Evolutionary conservation across 352 stramenopile genomes (phyloP).

Genomic region (Phytophthora palmivora): DNA sequence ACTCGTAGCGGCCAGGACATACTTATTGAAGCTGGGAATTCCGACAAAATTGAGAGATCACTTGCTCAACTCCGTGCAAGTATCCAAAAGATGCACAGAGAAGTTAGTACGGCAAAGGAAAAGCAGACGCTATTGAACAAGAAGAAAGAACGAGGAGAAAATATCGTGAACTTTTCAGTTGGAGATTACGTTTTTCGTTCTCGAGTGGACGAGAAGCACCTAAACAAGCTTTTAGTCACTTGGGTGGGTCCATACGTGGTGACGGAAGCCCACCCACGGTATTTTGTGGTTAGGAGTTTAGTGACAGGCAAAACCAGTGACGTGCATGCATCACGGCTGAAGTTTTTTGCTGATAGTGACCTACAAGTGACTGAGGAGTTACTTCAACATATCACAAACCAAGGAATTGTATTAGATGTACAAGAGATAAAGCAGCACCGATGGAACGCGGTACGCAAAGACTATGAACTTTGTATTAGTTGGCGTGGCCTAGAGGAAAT

Average conservation of each 20-base stretch:
- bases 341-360: conserved; percentile 32
- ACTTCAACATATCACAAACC: conserved; percentile 17
- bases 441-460: neutral
- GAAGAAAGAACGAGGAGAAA: conserved; percentile 10
- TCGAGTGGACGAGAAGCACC: conserved; percentile 27
- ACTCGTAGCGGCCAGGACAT: too few species aligned
- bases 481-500: conserved; percentile 6
- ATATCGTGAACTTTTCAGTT: conserved; percentile 18
- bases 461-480: conserved; percentile 5
- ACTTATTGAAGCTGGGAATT: neutral
- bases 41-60: neutral
- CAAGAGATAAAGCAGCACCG: conserved; percentile 1
- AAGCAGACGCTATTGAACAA: conserved; percentile 8
- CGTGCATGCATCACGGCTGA: conserved; percentile 32
- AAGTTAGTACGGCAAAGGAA: conserved; percentile 8
- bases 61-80: neutral
- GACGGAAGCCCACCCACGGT: conserved; percentile 14
- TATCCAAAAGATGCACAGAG: neutral
- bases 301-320: conserved; percentile 17
- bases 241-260: conserved; percentile 39
- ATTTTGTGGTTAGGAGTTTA: conserved; percentile 22
- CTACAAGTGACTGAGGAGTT: conserved; percentile 34
- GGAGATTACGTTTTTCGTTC: conserved; percentile 41
- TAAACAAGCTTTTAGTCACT: conserved; percentile 33
- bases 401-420: conserved; percentile 26